These are phyloP conservation scores for Adansonia madagascariensis DNA, from an alignment of 441 rosid genomes.

Conservation along the genomic window DNA sequence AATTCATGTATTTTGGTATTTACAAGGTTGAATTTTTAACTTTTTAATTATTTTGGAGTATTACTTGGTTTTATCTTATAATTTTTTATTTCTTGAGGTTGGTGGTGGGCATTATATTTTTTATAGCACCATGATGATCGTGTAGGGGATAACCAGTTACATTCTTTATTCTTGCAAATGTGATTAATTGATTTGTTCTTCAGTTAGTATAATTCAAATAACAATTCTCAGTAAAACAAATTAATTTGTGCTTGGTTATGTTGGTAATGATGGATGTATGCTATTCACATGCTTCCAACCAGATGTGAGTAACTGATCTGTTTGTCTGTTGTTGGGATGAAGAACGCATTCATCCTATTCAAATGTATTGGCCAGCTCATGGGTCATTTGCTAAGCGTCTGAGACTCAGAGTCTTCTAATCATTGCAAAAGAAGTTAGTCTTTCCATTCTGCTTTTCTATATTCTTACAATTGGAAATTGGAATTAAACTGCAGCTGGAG, in stretches of 20 bases:
- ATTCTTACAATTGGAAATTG: conserved; percentile 10
- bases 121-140: conserved; percentile 6
- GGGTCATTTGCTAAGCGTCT: conserved; percentile 5
- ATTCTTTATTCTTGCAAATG: neutral
- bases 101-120: neutral
- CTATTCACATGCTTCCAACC: neutral
- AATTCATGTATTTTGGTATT: neutral
- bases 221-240: neutral
- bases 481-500: conserved; percentile 57
- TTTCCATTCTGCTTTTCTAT: conserved; percentile 6
- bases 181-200: neutral
- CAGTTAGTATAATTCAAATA: neutral
- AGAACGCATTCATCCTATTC: neutral
- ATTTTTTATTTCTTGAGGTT: conserved; percentile 12
- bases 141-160: conserved; percentile 6
- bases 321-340: neutral
- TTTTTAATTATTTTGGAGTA: neutral
- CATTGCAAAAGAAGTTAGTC: conserved; percentile 4
- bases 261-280: neutral
- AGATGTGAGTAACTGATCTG: conserved; percentile 13
- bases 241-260: conserved; percentile 6
- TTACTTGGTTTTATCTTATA: neutral
- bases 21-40: neutral
- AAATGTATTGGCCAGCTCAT: neutral
- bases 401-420: conserved; percentile 1